phyloP scores from a whole-genome alignment of 2,329 filamentous ascomycete genomes.

The Pyrenophora seminiperda region DNA sequence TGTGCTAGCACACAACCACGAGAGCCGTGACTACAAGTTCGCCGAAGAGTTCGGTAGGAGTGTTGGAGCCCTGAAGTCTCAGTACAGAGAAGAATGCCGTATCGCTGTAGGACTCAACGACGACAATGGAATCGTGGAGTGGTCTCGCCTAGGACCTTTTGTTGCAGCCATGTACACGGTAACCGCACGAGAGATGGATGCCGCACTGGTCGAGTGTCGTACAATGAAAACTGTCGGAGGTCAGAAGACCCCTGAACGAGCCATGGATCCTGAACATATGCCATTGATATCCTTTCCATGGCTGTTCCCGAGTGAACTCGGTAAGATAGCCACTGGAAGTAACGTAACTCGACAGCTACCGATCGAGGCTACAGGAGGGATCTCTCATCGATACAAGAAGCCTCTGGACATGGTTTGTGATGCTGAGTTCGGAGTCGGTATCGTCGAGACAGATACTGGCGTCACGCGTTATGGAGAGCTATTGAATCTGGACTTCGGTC shows the following conservation, averaged over 20 bases:
- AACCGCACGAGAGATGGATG: slow-evolving; percentile 71
- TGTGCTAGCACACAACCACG: slow-evolving; percentile 72
- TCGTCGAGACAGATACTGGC: slow-evolving; percentile 42
- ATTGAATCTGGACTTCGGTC: slow-evolving; percentile 37
- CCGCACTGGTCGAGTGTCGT: slow-evolving; percentile 60
- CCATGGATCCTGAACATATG: slow-evolving; percentile 61
- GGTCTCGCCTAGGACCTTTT: slow-evolving; percentile 65
- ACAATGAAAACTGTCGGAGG: slow-evolving; percentile 49
- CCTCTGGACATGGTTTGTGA: background rate
- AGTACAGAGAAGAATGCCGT: slow-evolving; percentile 70
- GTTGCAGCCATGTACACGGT: slow-evolving; percentile 87
- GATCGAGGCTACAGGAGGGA: background rate
- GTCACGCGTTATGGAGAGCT: slow-evolving; percentile 45
- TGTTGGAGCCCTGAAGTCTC: slow-evolving; percentile 67
- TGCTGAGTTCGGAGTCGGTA: background rate
- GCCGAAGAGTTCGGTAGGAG: slow-evolving; percentile 80
- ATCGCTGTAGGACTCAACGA: slow-evolving; percentile 60
- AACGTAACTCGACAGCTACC: background rate
- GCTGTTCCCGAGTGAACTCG: slow-evolving; percentile 78
- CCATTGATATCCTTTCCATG: slow-evolving; percentile 94
- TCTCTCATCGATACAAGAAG: slow-evolving; percentile 15
- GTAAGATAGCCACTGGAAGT: slow-evolving; percentile 64
- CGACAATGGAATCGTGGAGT: slow-evolving; percentile 41
- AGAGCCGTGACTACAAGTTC: slow-evolving; percentile 80
- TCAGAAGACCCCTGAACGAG: slow-evolving; percentile 43